Evolutionary conservation across 164 flowering plant species (phyloP), one percentile per base, ranked within the genome.

Genomic region (Macadamia integrifolia): DNA sequence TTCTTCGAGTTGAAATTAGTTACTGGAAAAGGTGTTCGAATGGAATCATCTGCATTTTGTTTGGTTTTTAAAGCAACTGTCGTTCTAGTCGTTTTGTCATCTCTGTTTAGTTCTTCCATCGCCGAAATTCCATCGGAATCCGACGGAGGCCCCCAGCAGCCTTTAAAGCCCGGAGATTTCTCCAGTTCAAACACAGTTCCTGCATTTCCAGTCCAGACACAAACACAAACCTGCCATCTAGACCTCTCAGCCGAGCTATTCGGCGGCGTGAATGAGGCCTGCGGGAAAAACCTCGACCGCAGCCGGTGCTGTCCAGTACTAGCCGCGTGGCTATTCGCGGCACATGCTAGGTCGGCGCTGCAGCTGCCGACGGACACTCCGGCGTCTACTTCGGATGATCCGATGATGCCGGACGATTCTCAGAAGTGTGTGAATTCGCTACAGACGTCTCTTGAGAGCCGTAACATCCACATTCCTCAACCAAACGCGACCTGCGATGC

Each of bases 311-410:
- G 99, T 62, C 99, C 99, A 0, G 99, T 94, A 0, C 85, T 94
- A 8, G 99, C 97, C 0, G 99, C 98, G 1, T 94, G 99, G 99
- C 90, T 94, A 63, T 94, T 86, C 84, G 97, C 99, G 0, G 99
- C 99, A 0, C 96, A 94, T 72, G 93, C 99, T 0, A 69, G 88
- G 43, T 78, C 89, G 18, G 99, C 99, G 10, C 90, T 94, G 8
- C 79, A 85, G 72, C 64, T 88, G 2, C 46, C 80, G 30, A 65
- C 88, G 2, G 72, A 84, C 14, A 71, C 88, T 6, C 82, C 93
- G 15, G 68, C 3, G 5, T 35, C 78, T 9, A 72, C 82, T 0
- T 75, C 84, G 7, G 91, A 86, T 46, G 74, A 78, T 9, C 99
- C 99, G 3, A 85, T 89, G 89, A 86, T 87, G 90, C 99, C 99